Base-by-base conservation (phyloP, 208 protist species). In the Trypanosoma lewisi region DNA sequence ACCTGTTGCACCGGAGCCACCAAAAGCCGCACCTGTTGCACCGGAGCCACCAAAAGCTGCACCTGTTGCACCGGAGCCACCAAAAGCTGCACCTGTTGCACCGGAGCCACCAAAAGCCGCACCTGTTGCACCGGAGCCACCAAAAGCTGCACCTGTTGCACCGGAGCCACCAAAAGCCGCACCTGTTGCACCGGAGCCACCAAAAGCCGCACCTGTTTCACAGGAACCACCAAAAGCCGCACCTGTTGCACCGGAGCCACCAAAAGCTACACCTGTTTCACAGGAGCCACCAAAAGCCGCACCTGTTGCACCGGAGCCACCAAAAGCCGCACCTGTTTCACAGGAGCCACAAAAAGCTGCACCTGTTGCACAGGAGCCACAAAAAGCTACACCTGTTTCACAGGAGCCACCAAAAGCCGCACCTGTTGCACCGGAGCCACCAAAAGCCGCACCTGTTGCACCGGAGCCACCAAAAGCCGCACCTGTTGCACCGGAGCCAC, bases 91-190 rank as follows among this genome's bases (percentile, higher is more conserved):
- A 36, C 52, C 48, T 44, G 49, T 47, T 49, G 62, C 67, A 59
- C 55, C 67, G 14, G 57, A 69, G 31, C 67, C 65, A 28, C 50
- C 75, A 28, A 66, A 47, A 23, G 47, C 60, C 23, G 60, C 36
- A 56, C 71, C 71, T 36, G 52, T 49, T 41, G 59, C 69, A 69
- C 64, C 76, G 4, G 63, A 68, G 11, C 33, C 62, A 56, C 58
- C 73, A 19, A 60, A 34, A 51, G 50, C 66, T 16, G 55, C 72
- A 49, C 57, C 66, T 27, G 45, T 42, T 31, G 37, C 67, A 41
- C 52, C 61, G 16, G 47, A 45, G 21, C 51, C 61, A 39, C 61
- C 61, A 21, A 55, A 36, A 36, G 34, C 61, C 17, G 61, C 50
- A 58, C 61, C 61, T 33, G 33, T 19, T 30, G 61, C 61, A 44